A percentile compares a stretch with the other conserved stretches of the same genome.
Conservation (phyloP, 1,284 basidiomycete genomes). For the Cystobasidium pallidum region DNA sequence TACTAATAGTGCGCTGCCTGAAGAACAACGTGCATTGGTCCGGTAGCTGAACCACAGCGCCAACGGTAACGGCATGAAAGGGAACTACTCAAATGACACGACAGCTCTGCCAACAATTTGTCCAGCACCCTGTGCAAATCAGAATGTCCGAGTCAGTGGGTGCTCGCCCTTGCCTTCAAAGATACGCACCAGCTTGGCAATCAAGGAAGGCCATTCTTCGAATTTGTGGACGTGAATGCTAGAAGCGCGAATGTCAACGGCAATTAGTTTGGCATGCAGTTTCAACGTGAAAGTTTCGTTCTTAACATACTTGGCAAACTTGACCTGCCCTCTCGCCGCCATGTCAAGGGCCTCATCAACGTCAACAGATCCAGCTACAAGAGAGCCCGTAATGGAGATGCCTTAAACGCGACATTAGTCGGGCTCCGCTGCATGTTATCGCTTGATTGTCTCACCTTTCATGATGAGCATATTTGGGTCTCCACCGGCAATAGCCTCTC, state of each 20-base stretch:
- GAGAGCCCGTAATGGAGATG: constrained; percentile 43
- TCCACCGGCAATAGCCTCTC: constrained; percentile 51
- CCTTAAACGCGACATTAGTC: too few species aligned
- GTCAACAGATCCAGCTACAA: constrained; percentile 55
- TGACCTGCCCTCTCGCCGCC: constrained; percentile 45
- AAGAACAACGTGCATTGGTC: too few species aligned
- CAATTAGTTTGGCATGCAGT: constrained; percentile 12
- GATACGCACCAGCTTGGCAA: not conserved
- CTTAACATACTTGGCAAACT: constrained; percentile 50
- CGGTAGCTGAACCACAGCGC: too few species aligned
- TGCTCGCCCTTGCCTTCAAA: not conserved
- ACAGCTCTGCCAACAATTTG: constrained; percentile 5
- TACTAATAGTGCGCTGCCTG: too few species aligned
- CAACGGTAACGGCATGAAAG: too few species aligned
- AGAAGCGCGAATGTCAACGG: not conserved
- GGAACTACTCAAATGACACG: constrained; percentile 1
- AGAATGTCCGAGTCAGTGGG: not conserved
- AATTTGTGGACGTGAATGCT: constrained; percentile 13
- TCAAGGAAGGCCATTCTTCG: constrained; percentile 7
- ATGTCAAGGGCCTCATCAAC: constrained; percentile 55
- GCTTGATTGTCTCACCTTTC: not conserved
- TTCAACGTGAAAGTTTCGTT: constrained; percentile 29
- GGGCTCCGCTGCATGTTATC: too few species aligned
- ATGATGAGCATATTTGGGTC: constrained; percentile 49
- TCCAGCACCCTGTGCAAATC: not conserved